phyloP scores from a whole-genome alignment of 2,329 filamentous ascomycete genomes.

The Pestalotiopsis sp. region DNA sequence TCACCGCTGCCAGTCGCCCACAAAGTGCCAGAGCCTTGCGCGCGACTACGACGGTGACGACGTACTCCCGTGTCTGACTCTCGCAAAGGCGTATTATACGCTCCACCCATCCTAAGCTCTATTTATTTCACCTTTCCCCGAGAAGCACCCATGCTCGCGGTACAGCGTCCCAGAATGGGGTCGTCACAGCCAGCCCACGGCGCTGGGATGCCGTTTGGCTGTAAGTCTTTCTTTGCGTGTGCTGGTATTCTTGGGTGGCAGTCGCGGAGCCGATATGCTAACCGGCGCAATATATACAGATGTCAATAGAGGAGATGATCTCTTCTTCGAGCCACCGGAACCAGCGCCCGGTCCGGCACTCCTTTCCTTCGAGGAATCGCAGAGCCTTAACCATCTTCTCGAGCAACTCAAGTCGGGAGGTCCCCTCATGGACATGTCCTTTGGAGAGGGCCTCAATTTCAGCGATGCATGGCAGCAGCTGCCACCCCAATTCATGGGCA shows the following conservation, averaged over 20 bases:
- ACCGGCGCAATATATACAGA: conserved; percentile 4
- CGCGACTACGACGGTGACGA: neutral
- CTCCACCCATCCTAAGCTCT: neutral
- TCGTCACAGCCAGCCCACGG: conserved; percentile 58
- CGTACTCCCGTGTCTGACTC: neutral
- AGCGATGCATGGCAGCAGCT: conserved; percentile 58
- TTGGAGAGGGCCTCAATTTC: conserved; percentile 52
- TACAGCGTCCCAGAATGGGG: conserved; percentile 61
- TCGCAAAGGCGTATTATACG: conserved; percentile 1
- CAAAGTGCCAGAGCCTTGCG: neutral
- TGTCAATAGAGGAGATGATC: conserved; percentile 15
- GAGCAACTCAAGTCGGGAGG: conserved; percentile 51
- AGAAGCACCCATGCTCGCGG: conserved; percentile 56
- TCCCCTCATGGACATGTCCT: conserved; percentile 50
- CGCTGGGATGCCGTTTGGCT: conserved; percentile 63
- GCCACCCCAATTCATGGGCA: conserved; percentile 67
- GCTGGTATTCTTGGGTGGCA: neutral
- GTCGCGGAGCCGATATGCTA: neutral
- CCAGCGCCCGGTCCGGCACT: conserved; percentile 66
- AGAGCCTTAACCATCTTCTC: conserved; percentile 60
- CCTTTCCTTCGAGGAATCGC: conserved; percentile 63
- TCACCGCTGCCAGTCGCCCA: neutral
- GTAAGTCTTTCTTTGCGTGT: conserved; percentile 44
- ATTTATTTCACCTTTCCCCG: conserved; percentile 6
- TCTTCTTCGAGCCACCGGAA: conserved; percentile 55